Evolutionary conservation across 768 basidiomycete genomes (phyloP).

Genomic region (Mycena venus): DNA sequence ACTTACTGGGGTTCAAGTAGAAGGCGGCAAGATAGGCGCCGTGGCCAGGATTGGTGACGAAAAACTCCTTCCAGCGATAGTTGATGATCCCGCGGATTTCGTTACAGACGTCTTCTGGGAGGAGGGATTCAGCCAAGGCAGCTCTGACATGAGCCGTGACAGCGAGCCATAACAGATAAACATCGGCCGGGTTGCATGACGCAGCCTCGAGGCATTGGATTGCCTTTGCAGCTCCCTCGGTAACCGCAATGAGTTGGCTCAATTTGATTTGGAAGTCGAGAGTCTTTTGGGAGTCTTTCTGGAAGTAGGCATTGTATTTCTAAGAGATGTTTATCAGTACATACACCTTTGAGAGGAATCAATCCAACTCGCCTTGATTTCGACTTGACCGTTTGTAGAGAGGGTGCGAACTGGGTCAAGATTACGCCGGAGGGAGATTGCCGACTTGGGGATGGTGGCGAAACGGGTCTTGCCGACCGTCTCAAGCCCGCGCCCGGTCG

Average conservation of each 20-base stretch:
- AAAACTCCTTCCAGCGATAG: background rate
- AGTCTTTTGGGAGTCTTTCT: background rate
- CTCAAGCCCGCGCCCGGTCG: conserved; percentile 39
- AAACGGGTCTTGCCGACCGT: conserved; percentile 45
- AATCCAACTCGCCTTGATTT: background rate
- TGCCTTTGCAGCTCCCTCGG: background rate
- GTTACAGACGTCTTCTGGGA: background rate
- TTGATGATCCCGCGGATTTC: background rate
- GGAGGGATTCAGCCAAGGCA: background rate
- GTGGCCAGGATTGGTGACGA: conserved; percentile 4
- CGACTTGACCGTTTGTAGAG: background rate
- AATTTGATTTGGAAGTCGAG: conserved; percentile 11
- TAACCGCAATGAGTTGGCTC: background rate
- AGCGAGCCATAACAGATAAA: conserved; percentile 2
- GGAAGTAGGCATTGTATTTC: conserved; percentile 1
- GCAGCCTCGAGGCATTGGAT: conserved; percentile 3
- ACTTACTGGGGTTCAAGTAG: conserved; percentile 9
- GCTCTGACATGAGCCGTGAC: background rate
- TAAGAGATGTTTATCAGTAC: background rate
- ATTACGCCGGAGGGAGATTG: conserved; percentile 15
- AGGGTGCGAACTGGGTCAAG: background rate
- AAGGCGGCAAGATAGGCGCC: background rate
- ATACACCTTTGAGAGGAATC: background rate
- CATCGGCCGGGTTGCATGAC: background rate
- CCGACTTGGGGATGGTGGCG: conserved; percentile 30